Conservation (phyloP, 768 basidiomycete genomes). For the Crucibulum laeve region DNA sequence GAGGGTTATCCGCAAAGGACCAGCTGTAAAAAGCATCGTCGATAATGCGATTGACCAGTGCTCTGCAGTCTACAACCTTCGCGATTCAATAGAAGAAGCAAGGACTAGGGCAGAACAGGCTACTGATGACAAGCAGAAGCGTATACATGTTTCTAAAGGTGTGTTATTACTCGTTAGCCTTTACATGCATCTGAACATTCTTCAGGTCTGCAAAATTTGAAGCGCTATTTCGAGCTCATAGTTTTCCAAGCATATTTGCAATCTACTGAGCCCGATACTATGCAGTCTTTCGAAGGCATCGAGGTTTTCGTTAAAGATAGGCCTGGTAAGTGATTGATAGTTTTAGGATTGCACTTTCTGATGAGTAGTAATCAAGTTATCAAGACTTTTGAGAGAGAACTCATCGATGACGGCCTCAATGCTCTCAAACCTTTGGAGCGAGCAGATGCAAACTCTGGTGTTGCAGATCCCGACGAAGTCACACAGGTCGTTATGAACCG, state of each 20-base stretch:
- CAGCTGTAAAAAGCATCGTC: constrained; percentile 79
- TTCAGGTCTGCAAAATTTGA: constrained; percentile 72
- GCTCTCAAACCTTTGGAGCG: constrained; percentile 81
- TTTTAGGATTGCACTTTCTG: neutral
- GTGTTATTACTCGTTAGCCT: constrained; percentile 4
- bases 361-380: constrained; percentile 59
- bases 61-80: constrained; percentile 75
- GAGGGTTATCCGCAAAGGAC: constrained; percentile 82
- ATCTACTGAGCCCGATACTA: constrained; percentile 75
- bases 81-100: constrained; percentile 84
- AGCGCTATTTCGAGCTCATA: constrained; percentile 81
- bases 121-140: constrained; percentile 66
- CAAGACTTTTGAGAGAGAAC: constrained; percentile 91
- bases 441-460: constrained; percentile 57
- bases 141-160: constrained; percentile 70
- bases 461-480: constrained; percentile 89
- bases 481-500: constrained; percentile 81
- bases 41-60: constrained; percentile 89
- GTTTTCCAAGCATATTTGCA: constrained; percentile 90
- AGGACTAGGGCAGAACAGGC: constrained; percentile 76
- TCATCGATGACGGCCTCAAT: constrained; percentile 71
- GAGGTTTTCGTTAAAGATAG: constrained; percentile 79
- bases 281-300: constrained; percentile 69
- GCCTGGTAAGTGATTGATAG: constrained; percentile 53
- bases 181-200: constrained; percentile 4